phyloP scores from a whole-genome alignment of 306 rosid species.

The Begonia peltatifolia region DNA sequence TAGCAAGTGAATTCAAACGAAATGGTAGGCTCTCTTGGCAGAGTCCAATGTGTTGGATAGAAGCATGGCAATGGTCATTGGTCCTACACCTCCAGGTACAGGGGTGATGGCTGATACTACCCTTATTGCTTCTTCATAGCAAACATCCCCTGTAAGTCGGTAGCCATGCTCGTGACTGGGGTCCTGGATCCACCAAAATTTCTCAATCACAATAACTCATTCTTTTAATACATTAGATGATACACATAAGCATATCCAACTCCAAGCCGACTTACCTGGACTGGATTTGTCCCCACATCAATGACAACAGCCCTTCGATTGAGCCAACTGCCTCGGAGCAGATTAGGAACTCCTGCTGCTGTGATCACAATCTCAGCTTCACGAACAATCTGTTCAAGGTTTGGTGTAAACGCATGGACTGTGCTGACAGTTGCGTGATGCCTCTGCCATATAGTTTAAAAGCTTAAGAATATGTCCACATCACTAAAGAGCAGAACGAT shows the following conservation, averaged over 20 bases:
- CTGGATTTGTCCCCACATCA: slow-evolving; percentile 77
- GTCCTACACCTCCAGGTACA: slow-evolving; percentile 94
- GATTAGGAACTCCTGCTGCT: slow-evolving; percentile 85
- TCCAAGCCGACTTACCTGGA: slow-evolving; percentile 36
- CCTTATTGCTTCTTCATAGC: slow-evolving; percentile 59
- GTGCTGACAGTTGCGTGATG: slow-evolving; percentile 81
- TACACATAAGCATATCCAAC: too few relatives aligned
- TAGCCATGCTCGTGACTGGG: slow-evolving; percentile 52
- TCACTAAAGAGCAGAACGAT: slow-evolving; percentile 1
- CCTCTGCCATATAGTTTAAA: slow-evolving; percentile 40
- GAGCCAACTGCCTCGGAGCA: slow-evolving; percentile 85
- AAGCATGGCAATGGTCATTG: slow-evolving; percentile 86
- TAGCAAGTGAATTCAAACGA: slow-evolving; percentile 12
- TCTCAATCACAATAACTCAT: too few relatives aligned
- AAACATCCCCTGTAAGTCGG: slow-evolving; percentile 58
- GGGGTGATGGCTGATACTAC: slow-evolving; percentile 73
- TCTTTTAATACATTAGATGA: too few relatives aligned
- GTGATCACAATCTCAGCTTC: slow-evolving; percentile 78
- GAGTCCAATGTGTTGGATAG: slow-evolving; percentile 60
- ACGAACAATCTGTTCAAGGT: slow-evolving; percentile 51
- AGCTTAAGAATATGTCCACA: slow-evolving; percentile 4
- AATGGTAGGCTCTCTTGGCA: slow-evolving; percentile 47
- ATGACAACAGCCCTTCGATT: slow-evolving; percentile 75
- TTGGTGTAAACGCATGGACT: slow-evolving; percentile 59
- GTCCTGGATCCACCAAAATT: slow-evolving; percentile 26